phyloP scores from a whole-genome alignment of 345 rosid genomes.

The Eucalyptus regnans region DNA sequence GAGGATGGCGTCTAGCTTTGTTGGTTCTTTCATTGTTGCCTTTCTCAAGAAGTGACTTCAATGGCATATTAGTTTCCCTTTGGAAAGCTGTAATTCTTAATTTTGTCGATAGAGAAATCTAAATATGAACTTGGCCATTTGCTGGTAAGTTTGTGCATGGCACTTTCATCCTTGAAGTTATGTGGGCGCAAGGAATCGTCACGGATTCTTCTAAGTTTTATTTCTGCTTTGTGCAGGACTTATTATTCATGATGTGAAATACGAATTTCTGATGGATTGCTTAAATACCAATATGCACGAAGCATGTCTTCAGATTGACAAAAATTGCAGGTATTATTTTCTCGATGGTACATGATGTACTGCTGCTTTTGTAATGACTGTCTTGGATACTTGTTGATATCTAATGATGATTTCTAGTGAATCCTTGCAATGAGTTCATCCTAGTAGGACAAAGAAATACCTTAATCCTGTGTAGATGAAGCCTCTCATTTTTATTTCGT shows the following conservation, averaged over 20 bases:
- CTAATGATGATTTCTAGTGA: background rate
- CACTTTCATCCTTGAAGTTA: background rate
- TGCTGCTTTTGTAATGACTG: background rate
- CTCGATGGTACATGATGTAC: background rate
- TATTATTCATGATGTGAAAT: constrained; percentile 34
- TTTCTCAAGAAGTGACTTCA: background rate
- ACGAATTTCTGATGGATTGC: constrained; percentile 66
- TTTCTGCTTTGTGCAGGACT: background rate
- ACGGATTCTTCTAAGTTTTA: background rate
- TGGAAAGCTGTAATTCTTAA: background rate
- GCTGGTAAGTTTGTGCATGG: background rate
- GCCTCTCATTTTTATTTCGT: background rate
- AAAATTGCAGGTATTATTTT: constrained; percentile 50
- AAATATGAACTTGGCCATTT: background rate
- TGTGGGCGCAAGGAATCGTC: constrained; percentile 1
- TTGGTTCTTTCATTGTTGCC: background rate
- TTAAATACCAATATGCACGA: constrained; percentile 50
- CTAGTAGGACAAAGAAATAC: background rate
- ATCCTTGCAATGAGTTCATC: background rate
- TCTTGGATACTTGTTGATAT: background rate
- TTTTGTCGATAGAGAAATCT: background rate
- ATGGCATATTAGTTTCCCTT: background rate
- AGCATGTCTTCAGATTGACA: constrained; percentile 49
- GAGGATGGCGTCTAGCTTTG: background rate
- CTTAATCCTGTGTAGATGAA: background rate